Evolutionary conservation across 2,329 filamentous ascomycete species (phyloP), one percentile per base, ranked within the genome.

Genomic region (Verticillium dahliae): DNA sequence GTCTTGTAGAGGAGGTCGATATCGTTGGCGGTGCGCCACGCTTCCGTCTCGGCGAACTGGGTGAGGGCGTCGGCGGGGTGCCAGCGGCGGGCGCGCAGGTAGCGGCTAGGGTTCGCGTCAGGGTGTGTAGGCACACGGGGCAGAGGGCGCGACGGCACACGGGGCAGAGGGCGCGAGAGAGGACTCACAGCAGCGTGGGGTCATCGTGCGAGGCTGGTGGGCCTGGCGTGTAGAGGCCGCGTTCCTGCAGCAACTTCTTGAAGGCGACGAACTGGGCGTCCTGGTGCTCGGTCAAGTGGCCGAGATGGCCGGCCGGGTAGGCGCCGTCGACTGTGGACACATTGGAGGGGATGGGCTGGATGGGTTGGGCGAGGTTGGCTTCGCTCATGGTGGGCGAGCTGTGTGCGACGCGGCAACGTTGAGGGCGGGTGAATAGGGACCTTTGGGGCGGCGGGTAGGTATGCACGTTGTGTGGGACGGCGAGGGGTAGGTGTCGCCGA

Each of bases 31-130:
- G 85, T 85, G 63, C 93, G 87, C 91, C 93, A 97, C 62, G 90
- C 85, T 75, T 96, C 92, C 0, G 92, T 97, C 60, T 92, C 90
- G 69, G 88, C 87, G 78, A 97, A 96, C 76, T 97, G 93, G 62
- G 79, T 82, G 72, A 88, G 88, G 13, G 93, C 93, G 67, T 94
- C 92, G 67, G 86, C 77, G 10, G 91, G 84, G 34, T 89, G 78
- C 80, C 94, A 97, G 74, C 87, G 90, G 61, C 93, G 87, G 38
- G 93, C 93, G 69, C 93, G 90, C 58, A 97, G 81, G 74, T 90
- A 97, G 63, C 93, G 91, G 65, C 91, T 95, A 4, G 7, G 35
- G 35, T 4, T 27, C 27, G 27, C 4, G 27, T 27, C 27, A 27
- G 27, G 2, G 27, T 27, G 27, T 27, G 31, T n/a, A 7, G 56